Evolutionary conservation across 768 basidiomycete genomes (phyloP).

Genomic region (Aureoboletus auriporus): DNA sequence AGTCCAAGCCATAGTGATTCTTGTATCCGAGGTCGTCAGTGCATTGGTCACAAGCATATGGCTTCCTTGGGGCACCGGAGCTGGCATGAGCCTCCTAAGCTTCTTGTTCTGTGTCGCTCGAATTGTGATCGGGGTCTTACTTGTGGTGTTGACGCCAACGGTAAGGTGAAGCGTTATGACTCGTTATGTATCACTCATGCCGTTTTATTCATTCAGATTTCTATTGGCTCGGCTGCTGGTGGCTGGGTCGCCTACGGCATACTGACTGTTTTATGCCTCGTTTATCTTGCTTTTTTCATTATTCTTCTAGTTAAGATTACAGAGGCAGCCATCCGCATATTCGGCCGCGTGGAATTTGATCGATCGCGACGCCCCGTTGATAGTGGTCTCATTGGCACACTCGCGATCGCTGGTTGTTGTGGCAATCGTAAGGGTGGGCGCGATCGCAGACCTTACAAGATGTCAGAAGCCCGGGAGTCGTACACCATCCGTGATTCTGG

Average conservation of each 20-base stretch:
- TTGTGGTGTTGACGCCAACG: slow-evolving; percentile 86
- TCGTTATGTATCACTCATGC: slow-evolving; percentile 9
- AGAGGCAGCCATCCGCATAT: slow-evolving; percentile 77
- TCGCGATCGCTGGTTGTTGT: slow-evolving; percentile 66
- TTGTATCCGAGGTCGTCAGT: slow-evolving; percentile 83
- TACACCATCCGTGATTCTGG: slow-evolving; percentile 37
- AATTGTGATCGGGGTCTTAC: slow-evolving; percentile 83
- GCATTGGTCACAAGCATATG: slow-evolving; percentile 89
- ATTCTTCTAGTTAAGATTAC: slow-evolving; percentile 83
- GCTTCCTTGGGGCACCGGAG: slow-evolving; percentile 96
- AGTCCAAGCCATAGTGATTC: slow-evolving; percentile 84
- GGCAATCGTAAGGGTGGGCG: slow-evolving; percentile 42
- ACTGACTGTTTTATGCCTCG: slow-evolving; percentile 74
- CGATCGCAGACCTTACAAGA: slow-evolving; percentile 22
- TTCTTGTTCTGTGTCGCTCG: slow-evolving; percentile 90
- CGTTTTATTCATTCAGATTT: slow-evolving; percentile 51
- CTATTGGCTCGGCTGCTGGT: slow-evolving; percentile 72
- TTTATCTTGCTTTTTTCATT: slow-evolving; percentile 76
- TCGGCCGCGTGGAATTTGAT: slow-evolving; percentile 79
- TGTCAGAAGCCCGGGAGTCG: slow-evolving; percentile 26
- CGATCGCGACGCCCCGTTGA: slow-evolving; percentile 75
- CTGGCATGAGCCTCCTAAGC: slow-evolving; percentile 94
- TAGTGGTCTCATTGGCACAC: slow-evolving; percentile 82
- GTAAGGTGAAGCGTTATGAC: slow-evolving; percentile 43
- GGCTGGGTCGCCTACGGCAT: slow-evolving; percentile 96